Evolutionary conservation across 345 rosid genomes (phyloP).

Genomic region (Trapa incisa): DNA sequence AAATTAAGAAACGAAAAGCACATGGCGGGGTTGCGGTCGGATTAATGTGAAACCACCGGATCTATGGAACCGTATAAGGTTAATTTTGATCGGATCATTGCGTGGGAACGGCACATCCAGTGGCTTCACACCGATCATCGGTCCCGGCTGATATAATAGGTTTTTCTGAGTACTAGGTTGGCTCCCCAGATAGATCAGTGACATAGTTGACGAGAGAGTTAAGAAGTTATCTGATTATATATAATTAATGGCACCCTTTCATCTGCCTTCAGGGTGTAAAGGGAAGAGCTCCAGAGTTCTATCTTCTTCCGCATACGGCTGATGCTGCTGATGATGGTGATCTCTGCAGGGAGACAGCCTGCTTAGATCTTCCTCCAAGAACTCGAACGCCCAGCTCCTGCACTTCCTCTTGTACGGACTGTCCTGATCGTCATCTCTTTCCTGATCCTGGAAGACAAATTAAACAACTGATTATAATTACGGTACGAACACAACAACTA

Average conservation of each 20-base stretch:
- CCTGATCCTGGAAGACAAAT: conserved; percentile 7
- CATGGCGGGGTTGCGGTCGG: conserved; percentile 1
- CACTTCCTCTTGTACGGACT: conserved; percentile 79
- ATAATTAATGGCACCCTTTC: conserved; percentile 6
- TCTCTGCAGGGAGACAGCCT: conserved; percentile 21
- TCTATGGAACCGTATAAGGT: neutral
- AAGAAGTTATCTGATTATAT: neutral
- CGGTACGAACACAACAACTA: neutral
- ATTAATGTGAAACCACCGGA: conserved; percentile 6
- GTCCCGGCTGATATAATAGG: neutral
- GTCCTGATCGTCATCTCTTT: conserved; percentile 20
- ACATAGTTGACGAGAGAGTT: neutral
- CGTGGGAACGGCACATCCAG: conserved; percentile 2
- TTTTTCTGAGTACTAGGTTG: no score
- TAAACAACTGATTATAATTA: neutral
- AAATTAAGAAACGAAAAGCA: conserved; percentile 1
- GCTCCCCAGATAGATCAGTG: no score
- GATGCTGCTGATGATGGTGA: neutral
- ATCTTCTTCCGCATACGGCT: conserved; percentile 21
- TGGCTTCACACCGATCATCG: conserved; percentile 3
- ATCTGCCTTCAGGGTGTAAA: conserved; percentile 82
- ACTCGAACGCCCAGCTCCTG: conserved; percentile 71
- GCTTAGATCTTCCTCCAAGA: conserved; percentile 41
- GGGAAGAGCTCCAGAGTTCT: conserved; percentile 95
- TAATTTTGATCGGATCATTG: neutral